Evolutionary conservation across 75 land plant genomes (phyloP), one percentile per base, ranked within the genome.

Genomic region (Selaginella moellendorffii): DNA sequence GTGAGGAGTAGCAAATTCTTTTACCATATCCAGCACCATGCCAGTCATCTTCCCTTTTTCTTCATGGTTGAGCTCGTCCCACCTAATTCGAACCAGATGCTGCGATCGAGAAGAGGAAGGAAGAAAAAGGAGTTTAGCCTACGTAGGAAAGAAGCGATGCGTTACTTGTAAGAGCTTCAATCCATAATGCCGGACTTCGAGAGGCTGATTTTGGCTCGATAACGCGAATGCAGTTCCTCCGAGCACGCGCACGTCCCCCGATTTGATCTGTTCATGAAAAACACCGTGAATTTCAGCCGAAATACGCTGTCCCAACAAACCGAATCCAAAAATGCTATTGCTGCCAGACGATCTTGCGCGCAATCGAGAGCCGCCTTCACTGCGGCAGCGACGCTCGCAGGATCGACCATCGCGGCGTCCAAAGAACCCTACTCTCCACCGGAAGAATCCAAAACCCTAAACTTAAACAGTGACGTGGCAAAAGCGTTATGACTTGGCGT

Each of bases 11-110:
- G 88, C 88, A 65, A 85, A 70, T 63, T 84, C 86, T 19, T 78
- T 65, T 62, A 90, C 71, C 66, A 95, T 71, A 23, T 74, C 72
- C 31, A 77, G 53, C 46, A 83, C 68, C 67, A 80, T 63, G 46
- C 65, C 70, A 25, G 91, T 81, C 68, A 95, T 82, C n/a, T 82
- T 67, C 52, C 28, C 69, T n/a, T 72, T 69, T 54, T 83, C 92
- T 0, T 29, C 66, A 51, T 65, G 21, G 54, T 12, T 77, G 28
- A 95, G 61, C 63, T 90, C 88, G 19, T 86, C 97, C 99, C 99
- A 95, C 29, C 99, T 71, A 54, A 86, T 58, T 60, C 99, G 81
- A 18, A 95, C 84, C 66, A 95, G 68, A 75, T 95, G 86, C 99
- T 95, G 80, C 65, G 62, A 20, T 42, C 19, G 42, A 31, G 30